Base-by-base conservation (phyloP, 192 early-diverging fungal genomes). In the Helicostylum pulchrum region DNA sequence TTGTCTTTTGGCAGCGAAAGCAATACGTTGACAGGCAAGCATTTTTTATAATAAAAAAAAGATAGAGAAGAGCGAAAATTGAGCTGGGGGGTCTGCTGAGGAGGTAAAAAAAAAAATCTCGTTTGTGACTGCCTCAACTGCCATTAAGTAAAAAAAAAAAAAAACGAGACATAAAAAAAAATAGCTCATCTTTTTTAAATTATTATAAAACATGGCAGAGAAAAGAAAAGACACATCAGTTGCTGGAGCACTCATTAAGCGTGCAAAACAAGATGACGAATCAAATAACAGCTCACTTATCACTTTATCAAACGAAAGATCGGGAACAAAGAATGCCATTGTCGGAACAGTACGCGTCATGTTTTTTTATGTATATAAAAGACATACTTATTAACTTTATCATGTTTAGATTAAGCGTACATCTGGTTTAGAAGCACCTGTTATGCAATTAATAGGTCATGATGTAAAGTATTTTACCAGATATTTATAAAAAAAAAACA, bases 371-470 rank as follows among this genome's bases (percentile, higher is more conserved):
- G 17, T 12, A 20, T 23, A 10, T 14, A 20, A 4, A 1, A 50
- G 3, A 17, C 4, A 4, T n/a, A 23, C 45, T 43, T 7, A 30
- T 12, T 31, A 17, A 46, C n/a, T 34, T 52, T 26, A 26, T 10
- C 5, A 53, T 19, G 31, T 53, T 34, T 56, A 75, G 61, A 69
- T 66, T 42, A 64, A 83, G 63, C 79, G 94, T 42, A 88, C 90
- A 7, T 94, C 92, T 6, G 82, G 81, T 12, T 79, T 97, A 46
- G 80, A 82, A 63, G 87, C 88, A 9, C 94, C 94, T 15, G 93
- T 94, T 50, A 93, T 97, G 88, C 87, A 90, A 17, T 68, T 97
- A 30, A 81, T 80, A 7, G 94, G 94, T 0, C 93, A 95, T 71
- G 68, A 74, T 51, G 81, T 80, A 71, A 65, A 11, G 4, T 31